phyloP scores from a whole-genome alignment of 2,329 filamentous ascomycete species.

The Epicoccum nigrum region DNA sequence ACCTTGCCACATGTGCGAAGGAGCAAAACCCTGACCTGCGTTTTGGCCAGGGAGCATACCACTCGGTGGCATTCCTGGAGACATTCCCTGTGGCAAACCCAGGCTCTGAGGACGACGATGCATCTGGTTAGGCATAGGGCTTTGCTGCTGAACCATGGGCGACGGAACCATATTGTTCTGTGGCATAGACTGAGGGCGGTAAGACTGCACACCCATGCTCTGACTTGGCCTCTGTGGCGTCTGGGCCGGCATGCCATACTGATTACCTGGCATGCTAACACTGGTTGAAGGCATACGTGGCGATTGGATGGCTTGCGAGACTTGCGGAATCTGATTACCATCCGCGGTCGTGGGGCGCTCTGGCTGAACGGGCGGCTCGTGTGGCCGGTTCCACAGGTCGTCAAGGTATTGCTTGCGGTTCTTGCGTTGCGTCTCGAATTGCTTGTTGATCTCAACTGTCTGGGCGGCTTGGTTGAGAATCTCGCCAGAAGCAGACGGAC shows the following conservation, averaged over 20 bases:
- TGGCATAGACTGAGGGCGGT: slow-evolving; percentile 73
- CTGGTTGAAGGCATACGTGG: slow-evolving; percentile 65
- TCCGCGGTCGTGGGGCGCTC: slow-evolving; percentile 49
- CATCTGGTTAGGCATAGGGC: slow-evolving; percentile 66
- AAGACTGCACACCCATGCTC: slow-evolving; percentile 68
- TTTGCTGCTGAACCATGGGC: slow-evolving; percentile 72
- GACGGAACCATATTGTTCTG: slow-evolving; percentile 76
- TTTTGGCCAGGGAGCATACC: slow-evolving; percentile 51
- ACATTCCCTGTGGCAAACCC: slow-evolving; percentile 45
- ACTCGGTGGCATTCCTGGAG: slow-evolving; percentile 43
- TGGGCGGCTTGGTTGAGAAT: slow-evolving; percentile 86
- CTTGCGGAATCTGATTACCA: slow-evolving; percentile 47
- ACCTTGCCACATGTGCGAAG: slow-evolving; percentile 56
- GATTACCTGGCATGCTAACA: slow-evolving; percentile 60
- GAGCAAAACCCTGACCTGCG: slow-evolving; percentile 54
- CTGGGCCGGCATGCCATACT: slow-evolving; percentile 64
- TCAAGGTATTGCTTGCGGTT: slow-evolving; percentile 81
- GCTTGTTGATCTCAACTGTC: slow-evolving; percentile 88
- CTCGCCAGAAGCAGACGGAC: slow-evolving; percentile 76
- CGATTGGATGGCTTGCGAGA: slow-evolving; percentile 55
- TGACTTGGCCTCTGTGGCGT: slow-evolving; percentile 64
- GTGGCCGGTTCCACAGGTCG: slow-evolving; percentile 79
- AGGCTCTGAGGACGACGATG: slow-evolving; percentile 69
- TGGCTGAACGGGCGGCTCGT: slow-evolving; percentile 72
- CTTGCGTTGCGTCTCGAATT: slow-evolving; percentile 77